Base-by-base conservation (phyloP, 495 filamentous ascomycete species). In the Xanthoparmelia taractica region DNA sequence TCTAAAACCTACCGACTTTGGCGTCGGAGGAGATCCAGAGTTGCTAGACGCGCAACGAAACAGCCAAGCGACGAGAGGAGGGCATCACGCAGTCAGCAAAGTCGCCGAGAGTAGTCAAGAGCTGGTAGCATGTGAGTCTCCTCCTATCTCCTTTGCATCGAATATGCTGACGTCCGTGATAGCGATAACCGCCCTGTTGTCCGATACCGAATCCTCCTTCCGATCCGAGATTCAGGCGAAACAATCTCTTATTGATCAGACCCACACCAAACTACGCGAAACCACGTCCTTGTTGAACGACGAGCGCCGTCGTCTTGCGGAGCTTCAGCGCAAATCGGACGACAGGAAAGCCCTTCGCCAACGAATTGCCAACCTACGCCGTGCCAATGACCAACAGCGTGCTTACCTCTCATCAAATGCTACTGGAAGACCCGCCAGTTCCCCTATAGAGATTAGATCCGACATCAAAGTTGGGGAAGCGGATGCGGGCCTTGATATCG, bases 1-100 rank as follows among this genome's bases (percentile, higher is more conserved):
- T 27, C 80, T 96, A 15, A 81, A 88, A 60, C 92, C 94, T 18
- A 79, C 87, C 29, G 94, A 97, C 71, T 97, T 97, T 75, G 94
- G 94, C 12, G 89, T 98, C 27, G 91, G 91, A 38, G 84, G 83
- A n/a, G 79, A 85, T 38, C 85, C 79, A 67, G 78, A 79, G 12
- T 74, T 76, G 57, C 72, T 70, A 27, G 74, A 74, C 61, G 67
- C 72, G 4, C 78, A 79, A 37, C 74, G 75, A 8, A 67, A 25
- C 73, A 58, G 74, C 73, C 59, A 73, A 73, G 29, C 55, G 27
- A 63, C 60, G 23, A 61, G 48, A 38, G 71, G 70, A 63, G 41
- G 69, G 71, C 41, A 74, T 72, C 48, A 77, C 72, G 57, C 73
- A 61, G 58, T 72, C 79, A 76, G 74, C 80, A 76, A 80, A 72